Conservation (phyloP, 352 stramenopile species). For the Thalassiosira oceanica region DNA sequence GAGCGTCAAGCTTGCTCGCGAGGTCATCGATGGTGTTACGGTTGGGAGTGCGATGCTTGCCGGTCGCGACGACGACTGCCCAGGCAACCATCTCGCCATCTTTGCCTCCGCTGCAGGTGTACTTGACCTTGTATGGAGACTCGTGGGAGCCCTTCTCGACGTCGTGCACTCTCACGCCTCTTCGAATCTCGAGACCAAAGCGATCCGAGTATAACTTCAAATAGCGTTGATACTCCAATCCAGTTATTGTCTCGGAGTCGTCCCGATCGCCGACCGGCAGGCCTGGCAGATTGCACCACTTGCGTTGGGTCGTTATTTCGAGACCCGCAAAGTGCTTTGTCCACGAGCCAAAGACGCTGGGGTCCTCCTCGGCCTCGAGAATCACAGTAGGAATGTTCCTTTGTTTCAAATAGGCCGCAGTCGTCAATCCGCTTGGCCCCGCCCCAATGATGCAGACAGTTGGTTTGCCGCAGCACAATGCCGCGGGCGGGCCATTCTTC, state of each 20-base stretch:
- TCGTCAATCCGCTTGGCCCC: constrained; percentile 34
- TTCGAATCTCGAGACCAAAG: constrained; percentile 42
- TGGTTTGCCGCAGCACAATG: constrained; percentile 12
- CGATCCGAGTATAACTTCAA: constrained; percentile 39
- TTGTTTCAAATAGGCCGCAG: constrained; percentile 35
- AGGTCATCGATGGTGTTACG: constrained; percentile 42
- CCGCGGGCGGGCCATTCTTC: too few relatives aligned
- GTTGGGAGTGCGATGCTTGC: constrained; percentile 40
- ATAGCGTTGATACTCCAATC: constrained; percentile 50
- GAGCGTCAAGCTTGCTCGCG: constrained; percentile 21
- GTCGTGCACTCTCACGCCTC: constrained; percentile 38
- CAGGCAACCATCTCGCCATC: constrained; percentile 21
- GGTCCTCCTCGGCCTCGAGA: constrained; percentile 33
- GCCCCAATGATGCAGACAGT: constrained; percentile 45
- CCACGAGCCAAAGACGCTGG: constrained; percentile 49
- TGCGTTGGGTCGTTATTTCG: constrained; percentile 52
- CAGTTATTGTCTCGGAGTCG: constrained; percentile 38
- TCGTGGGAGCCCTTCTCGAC: constrained; percentile 33
- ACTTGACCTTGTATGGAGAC: constrained; percentile 37
- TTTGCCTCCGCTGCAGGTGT: background rate
- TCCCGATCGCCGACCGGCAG: constrained; percentile 34
- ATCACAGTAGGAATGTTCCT: constrained; percentile 42
- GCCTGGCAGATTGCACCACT: constrained; percentile 53
- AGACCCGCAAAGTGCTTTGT: constrained; percentile 35
- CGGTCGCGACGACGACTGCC: constrained; percentile 45